Base-by-base conservation (phyloP, 139 green algal genomes). In the Diplosphaera chodatii region DNA sequence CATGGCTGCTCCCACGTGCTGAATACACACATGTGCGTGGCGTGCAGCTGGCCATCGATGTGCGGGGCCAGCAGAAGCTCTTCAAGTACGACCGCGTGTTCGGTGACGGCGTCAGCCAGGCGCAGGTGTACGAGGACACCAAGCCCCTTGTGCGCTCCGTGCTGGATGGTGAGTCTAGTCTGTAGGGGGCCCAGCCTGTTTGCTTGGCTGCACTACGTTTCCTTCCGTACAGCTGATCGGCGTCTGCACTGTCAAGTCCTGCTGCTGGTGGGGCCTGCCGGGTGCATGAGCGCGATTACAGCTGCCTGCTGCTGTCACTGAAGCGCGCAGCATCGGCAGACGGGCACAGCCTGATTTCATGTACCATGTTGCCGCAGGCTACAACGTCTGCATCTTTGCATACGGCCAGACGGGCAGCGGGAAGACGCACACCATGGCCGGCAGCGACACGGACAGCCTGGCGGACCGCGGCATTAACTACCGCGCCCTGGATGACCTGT, bases 371-470 rank as follows among this genome's bases (percentile, higher is more conserved):
- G n/a, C n/a, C 85, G 64, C 81, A 95, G 89, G 91, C n/a, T 94
- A 88, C 86, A 94, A 92, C 71, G 89, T 94, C n/a, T 94, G 89
- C 83, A 94, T 94, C 73, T 94, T 94, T 80, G 86, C 87, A 2
- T 94, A 91, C 62, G 87, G 87, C 21, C 90, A 96, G 77, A 96
- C 90, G 4, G 90, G 90, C 67, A 86, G 72, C 29, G 90, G 90
- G 64, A 95, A 96, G 77, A 96, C 90, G 10, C 90, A 96, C 78
- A 96, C 90, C 29, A 96, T 96, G 90, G 85, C 79, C 27, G 91
- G 91, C 67, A 90, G 82, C 16, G 70, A 89, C 62, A 64, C 85
- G 27, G 76, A 80, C 32, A 27, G 86, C 22, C 71, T 75, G 27
- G 69, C 67, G 1, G 87, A 82, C 5, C 90, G 90, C 1, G 92